Percentiles rank a stretch among this genome's conserved stretches.
Evolutionary conservation across 1,284 basidiomycete species (phyloP).

Genomic region (Leccinum solheimii): DNA sequence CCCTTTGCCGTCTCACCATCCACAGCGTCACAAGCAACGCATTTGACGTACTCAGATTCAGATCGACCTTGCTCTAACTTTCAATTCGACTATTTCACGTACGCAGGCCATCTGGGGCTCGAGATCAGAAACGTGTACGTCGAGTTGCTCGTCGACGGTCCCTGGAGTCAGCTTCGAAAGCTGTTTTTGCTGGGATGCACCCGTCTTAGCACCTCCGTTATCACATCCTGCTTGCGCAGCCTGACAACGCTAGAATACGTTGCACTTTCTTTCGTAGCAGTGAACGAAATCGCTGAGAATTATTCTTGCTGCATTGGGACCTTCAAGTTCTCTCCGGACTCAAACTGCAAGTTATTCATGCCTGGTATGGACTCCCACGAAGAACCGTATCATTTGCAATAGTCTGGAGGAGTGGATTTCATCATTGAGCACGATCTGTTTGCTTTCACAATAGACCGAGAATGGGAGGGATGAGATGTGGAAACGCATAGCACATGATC

Average conservation of each 20-base stretch:
- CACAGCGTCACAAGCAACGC: constrained; percentile 38
- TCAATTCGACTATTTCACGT: constrained; percentile 38
- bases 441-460: constrained; percentile 30
- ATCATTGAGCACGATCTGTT: constrained; percentile 17
- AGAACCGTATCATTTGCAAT: constrained; percentile 27
- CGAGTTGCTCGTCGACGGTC: constrained; percentile 31
- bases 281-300: constrained; percentile 32
- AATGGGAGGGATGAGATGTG: constrained; percentile 10
- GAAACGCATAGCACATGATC: constrained; percentile 27
- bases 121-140: constrained; percentile 40
- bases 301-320: constrained; percentile 30
- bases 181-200: constrained; percentile 42
- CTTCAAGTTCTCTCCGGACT: constrained; percentile 26
- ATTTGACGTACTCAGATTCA: constrained; percentile 38
- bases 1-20: constrained; percentile 31
- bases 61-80: constrained; percentile 27
- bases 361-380: constrained; percentile 28
- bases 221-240: constrained; percentile 34
- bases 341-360: constrained; percentile 40
- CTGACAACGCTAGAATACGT: constrained; percentile 39
- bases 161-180: constrained; percentile 33
- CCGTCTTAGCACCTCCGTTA: constrained; percentile 33
- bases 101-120: constrained; percentile 39
- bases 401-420: constrained; percentile 24
- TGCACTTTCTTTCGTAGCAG: constrained; percentile 40